Conservation (phyloP, 2,329 filamentous ascomycete genomes). For the Tolypocladium sp. region DNA sequence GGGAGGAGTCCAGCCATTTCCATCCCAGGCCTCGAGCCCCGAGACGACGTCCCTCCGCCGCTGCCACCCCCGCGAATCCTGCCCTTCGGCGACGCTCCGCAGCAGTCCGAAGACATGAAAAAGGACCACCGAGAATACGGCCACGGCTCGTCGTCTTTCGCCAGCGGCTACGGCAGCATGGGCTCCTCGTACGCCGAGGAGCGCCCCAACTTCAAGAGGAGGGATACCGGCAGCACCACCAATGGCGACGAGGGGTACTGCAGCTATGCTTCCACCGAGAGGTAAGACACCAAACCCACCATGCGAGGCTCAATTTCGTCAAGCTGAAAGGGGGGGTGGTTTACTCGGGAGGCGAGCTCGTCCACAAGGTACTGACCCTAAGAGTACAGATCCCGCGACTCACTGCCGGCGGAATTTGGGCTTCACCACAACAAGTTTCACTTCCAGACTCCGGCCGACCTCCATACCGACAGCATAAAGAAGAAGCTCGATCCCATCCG, state of each 20-base stretch:
- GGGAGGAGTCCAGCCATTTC: constrained; percentile 28
- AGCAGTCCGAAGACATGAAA: constrained; percentile 18
- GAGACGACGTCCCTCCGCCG: constrained; percentile 30
- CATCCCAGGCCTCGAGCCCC: constrained; percentile 28
- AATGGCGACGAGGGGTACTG: constrained; percentile 34
- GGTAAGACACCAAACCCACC: constrained; percentile 13
- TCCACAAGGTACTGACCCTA: constrained; percentile 1
- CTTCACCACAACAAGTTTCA: constrained; percentile 40
- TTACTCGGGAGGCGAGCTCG: background rate
- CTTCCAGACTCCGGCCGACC: constrained; percentile 34
- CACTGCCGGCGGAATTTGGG: constrained; percentile 31
- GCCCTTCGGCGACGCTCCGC: constrained; percentile 23
- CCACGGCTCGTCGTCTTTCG: constrained; percentile 17
- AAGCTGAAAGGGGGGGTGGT: too few relatives aligned
- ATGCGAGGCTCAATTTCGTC: background rate
- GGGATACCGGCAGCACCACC: constrained; percentile 16
- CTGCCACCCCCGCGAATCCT: constrained; percentile 34
- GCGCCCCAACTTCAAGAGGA: constrained; percentile 20
- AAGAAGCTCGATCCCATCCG: constrained; percentile 45
- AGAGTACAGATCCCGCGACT: constrained; percentile 29
- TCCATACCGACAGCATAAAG: constrained; percentile 41
- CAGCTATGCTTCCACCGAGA: constrained; percentile 30
- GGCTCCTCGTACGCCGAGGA: constrained; percentile 24
- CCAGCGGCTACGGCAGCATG: constrained; percentile 32
- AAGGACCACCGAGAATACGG: constrained; percentile 18